Evolutionary conservation across 129 eudicot genomes (phyloP).

Genomic region (sunflower (Helianthus annuus)): DNA sequence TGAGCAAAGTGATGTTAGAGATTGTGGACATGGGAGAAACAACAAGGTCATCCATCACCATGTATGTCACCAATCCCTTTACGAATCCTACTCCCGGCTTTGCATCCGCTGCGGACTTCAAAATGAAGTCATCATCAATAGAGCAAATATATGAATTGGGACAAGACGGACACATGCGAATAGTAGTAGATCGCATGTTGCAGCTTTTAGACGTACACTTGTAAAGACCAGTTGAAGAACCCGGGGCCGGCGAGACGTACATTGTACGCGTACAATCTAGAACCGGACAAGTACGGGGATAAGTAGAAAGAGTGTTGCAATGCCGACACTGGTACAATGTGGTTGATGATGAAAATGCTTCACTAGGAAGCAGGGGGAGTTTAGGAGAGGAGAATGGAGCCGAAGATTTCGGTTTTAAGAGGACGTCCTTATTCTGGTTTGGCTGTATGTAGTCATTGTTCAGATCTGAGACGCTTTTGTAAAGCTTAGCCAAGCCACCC

Average conservation of each 20-base stretch:
- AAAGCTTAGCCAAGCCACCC: neutral
- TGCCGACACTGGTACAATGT: too few relatives aligned
- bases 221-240: neutral
- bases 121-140: neutral
- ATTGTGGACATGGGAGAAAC: conserved; percentile 21
- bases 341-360: neutral
- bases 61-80: conserved; percentile 16
- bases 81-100: neutral
- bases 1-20: conserved; percentile 6
- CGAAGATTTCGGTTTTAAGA: neutral
- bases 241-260: neutral
- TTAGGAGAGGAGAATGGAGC: neutral
- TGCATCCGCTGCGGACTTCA: neutral
- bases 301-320: too few relatives aligned
- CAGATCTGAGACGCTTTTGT: conserved; percentile 10
- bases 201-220: neutral
- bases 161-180: neutral
- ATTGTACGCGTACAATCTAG: too few relatives aligned
- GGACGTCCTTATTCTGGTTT: conserved; percentile 1
- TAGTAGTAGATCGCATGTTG: neutral
- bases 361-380: neutral
- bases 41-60: conserved; percentile 19
- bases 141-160: neutral
- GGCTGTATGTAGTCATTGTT: conserved; percentile 10
- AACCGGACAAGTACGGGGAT: too few relatives aligned